Conservation (phyloP, 2,329 filamentous ascomycete species). For the Seiridium cupressi region DNA sequence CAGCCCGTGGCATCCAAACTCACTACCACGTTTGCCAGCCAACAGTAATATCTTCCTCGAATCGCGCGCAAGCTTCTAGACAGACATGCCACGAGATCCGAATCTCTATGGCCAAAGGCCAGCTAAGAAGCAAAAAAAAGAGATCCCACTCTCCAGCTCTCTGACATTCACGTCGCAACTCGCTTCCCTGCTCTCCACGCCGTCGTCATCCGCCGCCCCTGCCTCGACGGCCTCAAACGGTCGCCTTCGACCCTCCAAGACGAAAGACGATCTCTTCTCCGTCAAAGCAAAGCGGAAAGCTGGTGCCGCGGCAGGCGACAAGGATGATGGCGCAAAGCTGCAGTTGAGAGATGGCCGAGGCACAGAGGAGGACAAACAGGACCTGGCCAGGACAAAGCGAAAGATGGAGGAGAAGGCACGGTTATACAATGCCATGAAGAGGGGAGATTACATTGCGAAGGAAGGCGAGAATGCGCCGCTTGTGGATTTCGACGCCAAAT, state of each 20-base stretch:
- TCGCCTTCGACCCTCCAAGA: constrained; percentile 52
- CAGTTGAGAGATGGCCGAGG: constrained; percentile 51
- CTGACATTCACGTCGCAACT: constrained; percentile 89
- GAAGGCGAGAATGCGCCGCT: constrained; percentile 66
- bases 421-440: constrained; percentile 85
- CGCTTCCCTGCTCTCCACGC: constrained; percentile 70
- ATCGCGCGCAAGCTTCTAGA: neutral
- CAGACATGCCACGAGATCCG: constrained; percentile 60
- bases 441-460: constrained; percentile 74
- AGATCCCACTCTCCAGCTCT: constrained; percentile 68
- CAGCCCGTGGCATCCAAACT: neutral
- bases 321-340: constrained; percentile 35
- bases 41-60: neutral
- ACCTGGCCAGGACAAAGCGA: constrained; percentile 69
- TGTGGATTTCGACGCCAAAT: constrained; percentile 95
- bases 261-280: constrained; percentile 69
- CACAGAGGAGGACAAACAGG: constrained; percentile 62
- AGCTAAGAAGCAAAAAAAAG: constrained; percentile 66
- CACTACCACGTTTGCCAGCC: neutral
- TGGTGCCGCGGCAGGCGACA: constrained; percentile 51
- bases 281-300: constrained; percentile 40
- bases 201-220: constrained; percentile 41
- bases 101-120: constrained; percentile 76
- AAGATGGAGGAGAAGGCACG: constrained; percentile 90
- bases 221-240: constrained; percentile 35